Evolutionary conservation across 139 green algal genomes (phyloP).

Genomic region (Picochlorum sp.): DNA sequence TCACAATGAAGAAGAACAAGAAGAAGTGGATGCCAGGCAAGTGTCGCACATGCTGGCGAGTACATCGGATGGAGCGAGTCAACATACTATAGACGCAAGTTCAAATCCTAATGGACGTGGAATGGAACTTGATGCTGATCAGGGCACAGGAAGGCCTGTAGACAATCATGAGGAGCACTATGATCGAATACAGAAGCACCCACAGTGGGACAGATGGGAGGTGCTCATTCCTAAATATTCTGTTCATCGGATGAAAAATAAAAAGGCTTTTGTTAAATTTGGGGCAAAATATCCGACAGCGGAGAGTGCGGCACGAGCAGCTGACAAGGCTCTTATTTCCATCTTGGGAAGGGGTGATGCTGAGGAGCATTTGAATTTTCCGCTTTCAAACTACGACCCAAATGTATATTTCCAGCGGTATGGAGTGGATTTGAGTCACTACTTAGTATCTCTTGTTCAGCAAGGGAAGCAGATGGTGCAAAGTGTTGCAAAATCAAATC

Average conservation of each 20-base stretch:
- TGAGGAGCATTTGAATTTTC: conserved; percentile 13
- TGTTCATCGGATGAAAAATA: neutral
- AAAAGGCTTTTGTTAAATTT: neutral
- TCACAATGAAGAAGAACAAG: too few relatives aligned
- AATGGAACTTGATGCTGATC: too few relatives aligned
- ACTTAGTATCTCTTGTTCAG: conserved; percentile 3
- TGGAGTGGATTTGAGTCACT: conserved; percentile 11
- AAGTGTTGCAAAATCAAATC: neutral
- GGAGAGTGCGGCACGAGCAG: conserved; percentile 2
- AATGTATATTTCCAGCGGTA: conserved; percentile 6
- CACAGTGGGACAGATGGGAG: neutral
- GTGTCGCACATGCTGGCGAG: too few relatives aligned
- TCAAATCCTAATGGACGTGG: too few relatives aligned
- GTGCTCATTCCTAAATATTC: neutral
- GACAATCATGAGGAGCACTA: too few relatives aligned
- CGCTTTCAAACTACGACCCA: neutral
- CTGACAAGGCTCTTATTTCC: conserved; percentile 18
- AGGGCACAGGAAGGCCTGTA: too few relatives aligned
- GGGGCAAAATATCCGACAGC: conserved; percentile 2
- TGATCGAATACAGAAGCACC: too few relatives aligned
- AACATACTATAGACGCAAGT: too few relatives aligned
- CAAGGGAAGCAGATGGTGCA: conserved; percentile 14
- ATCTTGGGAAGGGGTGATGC: conserved; percentile 9
- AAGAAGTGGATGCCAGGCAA: too few relatives aligned
- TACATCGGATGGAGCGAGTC: too few relatives aligned